Evolutionary conservation across 192 early-diverging fungal genomes (phyloP).

Genomic region (Linderina pennispora): DNA sequence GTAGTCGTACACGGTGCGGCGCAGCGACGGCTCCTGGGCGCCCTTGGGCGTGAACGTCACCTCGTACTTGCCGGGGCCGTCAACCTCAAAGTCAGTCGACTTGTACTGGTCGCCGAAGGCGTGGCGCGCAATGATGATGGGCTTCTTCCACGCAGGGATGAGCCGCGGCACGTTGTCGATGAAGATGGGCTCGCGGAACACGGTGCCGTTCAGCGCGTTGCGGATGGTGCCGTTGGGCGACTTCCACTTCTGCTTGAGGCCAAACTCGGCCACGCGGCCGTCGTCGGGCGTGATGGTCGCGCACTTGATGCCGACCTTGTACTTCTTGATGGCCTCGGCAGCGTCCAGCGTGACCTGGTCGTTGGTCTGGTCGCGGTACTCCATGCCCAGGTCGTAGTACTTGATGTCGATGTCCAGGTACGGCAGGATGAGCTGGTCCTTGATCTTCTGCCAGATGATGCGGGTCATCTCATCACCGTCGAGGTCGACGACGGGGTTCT

Average conservation of each 20-base stretch:
- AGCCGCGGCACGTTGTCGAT: conserved; percentile 86
- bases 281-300: conserved; percentile 98
- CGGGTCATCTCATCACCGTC: conserved; percentile 99
- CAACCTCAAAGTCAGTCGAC: conserved; percentile 92
- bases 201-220: conserved; percentile 94
- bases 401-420: conserved; percentile 88
- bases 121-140: conserved; percentile 94
- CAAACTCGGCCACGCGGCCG: conserved; percentile 91
- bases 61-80: conserved; percentile 85
- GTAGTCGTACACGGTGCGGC: conserved; percentile 80
- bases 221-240: conserved; percentile 96
- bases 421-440: conserved; percentile 85
- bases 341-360: conserved; percentile 93
- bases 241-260: conserved; percentile 97
- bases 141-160: conserved; percentile 91
- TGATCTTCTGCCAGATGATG: conserved; percentile 94
- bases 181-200: conserved; percentile 97
- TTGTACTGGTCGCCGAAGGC: conserved; percentile 99
- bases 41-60: conserved; percentile 84
- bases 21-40: conserved; percentile 55
- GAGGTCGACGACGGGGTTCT: conserved; percentile 79
- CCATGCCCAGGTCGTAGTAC: conserved; percentile 94
- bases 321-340: conserved; percentile 94
- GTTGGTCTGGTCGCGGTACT: conserved; percentile 89
- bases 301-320: conserved; percentile 98